Base-by-base conservation (phyloP, 139 green algal species). In the Coelastrella sp. region DNA sequence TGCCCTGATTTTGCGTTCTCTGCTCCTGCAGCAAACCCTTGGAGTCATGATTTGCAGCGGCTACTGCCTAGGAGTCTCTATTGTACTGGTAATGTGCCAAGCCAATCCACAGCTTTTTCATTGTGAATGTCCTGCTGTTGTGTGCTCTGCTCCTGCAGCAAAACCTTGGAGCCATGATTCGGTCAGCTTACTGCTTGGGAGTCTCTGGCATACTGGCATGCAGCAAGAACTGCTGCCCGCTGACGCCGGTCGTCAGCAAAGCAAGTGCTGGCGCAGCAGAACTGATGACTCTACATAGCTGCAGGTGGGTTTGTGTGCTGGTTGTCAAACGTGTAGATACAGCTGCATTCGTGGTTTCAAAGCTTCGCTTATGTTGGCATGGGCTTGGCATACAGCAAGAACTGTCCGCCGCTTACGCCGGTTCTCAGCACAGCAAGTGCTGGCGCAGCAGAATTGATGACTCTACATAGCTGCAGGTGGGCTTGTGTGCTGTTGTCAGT, bases 111-210 rank as follows among this genome's bases (percentile, higher is more conserved):
- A n/a, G n/a, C n/a, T n/a, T n/a, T n/a, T n/a, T n/a, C n/a, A n/a
- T n/a, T n/a, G n/a, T n/a, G n/a, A n/a, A n/a, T n/a, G n/a, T n/a
- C 68, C 66, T 80, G 68, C 73, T 73, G 71, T 23, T 61, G n/a
- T 47, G 11, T 56, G 19, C 68, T n/a, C 7, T 73, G 7, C 71
- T 83, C 13, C 58, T 66, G 32, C 7, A 97, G 92, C 96, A 98
- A 96, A 99, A 99, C 94, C 94, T 99, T 84, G 97, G 97, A 22
- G 97, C 97, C 54, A 94, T 97, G 68, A 87, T 99, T 80, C 95
- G 97, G 32, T 97, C 91, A 16, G 97, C 96, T 2, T 93, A 96
- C 89, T 99, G 98, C 93, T 92, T 99, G 71, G 97, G 97, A 0
- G 96, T 92, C 4, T 85, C 90, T 5, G 97, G 97, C 32, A 95